Percentiles rank a stretch among this genome's conserved stretches.
phyloP scores from a whole-genome alignment of 805 yeast genomes.

The Spathaspora sp. region DNA sequence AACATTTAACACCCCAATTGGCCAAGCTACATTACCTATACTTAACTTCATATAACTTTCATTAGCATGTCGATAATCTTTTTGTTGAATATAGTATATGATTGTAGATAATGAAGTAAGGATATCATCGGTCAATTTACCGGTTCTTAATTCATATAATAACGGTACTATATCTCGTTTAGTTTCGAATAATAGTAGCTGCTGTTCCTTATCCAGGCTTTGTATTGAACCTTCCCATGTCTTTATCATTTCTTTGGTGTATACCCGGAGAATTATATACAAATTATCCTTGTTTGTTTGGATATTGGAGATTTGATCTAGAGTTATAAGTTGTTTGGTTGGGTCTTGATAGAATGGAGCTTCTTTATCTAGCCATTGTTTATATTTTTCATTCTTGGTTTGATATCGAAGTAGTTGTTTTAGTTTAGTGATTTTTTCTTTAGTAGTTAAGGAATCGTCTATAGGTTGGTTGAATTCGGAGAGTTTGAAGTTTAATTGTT shows the following conservation, averaged over 20 bases:
- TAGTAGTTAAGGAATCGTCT: conserved; percentile 10
- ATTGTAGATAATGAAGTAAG: conserved; percentile 58
- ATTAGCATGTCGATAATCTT: conserved; percentile 49
- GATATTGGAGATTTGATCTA: not conserved
- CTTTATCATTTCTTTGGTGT: conserved; percentile 41
- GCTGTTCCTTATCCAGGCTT: conserved; percentile 3
- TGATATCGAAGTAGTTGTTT: conserved; percentile 6
- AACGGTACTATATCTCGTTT: conserved; percentile 50
- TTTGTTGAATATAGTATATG: conserved; percentile 54
- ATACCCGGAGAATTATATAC: conserved; percentile 42
- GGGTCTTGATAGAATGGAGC: conserved; percentile 7
- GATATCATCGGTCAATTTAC: conserved; percentile 40
- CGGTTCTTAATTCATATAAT: conserved; percentile 33
- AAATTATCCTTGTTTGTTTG: conserved; percentile 10
- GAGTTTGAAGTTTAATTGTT: conserved; percentile 5
- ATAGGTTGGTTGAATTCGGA: conserved; percentile 6
- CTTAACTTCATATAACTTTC: conserved; percentile 72
- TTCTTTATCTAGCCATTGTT: conserved; percentile 8
- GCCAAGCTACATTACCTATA: conserved; percentile 91
- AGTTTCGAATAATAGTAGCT: conserved; percentile 25
- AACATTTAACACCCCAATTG: conserved; percentile 76
- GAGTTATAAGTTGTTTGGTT: conserved; percentile 2
- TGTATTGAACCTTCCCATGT: conserved; percentile 33
- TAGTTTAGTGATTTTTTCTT: conserved; percentile 12
- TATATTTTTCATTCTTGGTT: conserved; percentile 7